These are phyloP conservation scores for Cyclanthera cordifolia DNA, from an alignment of 306 rosid genomes.

Conservation along the genomic window DNA sequence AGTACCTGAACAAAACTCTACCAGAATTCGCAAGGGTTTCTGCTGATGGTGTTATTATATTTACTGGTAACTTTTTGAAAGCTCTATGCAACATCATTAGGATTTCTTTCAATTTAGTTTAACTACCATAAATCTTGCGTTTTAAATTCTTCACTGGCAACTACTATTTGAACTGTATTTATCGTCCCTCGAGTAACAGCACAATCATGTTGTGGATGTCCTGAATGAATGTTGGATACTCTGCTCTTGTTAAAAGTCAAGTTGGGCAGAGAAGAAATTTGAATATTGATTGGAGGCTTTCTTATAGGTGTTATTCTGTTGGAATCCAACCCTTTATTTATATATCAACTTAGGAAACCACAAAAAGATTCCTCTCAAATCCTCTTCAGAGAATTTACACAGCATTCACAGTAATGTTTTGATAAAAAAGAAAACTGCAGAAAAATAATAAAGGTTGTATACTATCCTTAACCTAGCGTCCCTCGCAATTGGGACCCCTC, in stretches of 20 bases:
- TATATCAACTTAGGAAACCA: too few species aligned
- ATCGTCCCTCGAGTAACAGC: background rate
- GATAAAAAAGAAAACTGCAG: too few species aligned
- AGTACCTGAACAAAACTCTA: conserved; percentile 70
- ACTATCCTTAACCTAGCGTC: too few species aligned
- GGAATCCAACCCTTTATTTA: too few species aligned
- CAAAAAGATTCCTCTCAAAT: too few species aligned
- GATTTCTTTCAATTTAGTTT: background rate
- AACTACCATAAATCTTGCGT: background rate
- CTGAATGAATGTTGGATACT: background rate
- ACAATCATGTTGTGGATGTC: background rate
- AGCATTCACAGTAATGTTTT: too few species aligned
- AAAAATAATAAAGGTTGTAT: too few species aligned
- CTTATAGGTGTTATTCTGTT: too few species aligned
- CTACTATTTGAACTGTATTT: background rate
- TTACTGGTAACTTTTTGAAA: conserved; percentile 41
- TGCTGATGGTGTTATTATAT: conserved; percentile 53
- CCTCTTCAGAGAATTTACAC: too few species aligned
- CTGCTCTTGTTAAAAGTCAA: background rate
- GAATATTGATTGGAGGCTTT: background rate
- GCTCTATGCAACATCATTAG: background rate
- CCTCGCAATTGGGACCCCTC: too few species aligned
- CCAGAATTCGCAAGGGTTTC: conserved; percentile 82
- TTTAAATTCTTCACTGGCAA: background rate
- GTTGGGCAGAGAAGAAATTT: background rate